phyloP scores from a whole-genome alignment of 2,329 filamentous ascomycete genomes.

The Xylaria sp. region DNA sequence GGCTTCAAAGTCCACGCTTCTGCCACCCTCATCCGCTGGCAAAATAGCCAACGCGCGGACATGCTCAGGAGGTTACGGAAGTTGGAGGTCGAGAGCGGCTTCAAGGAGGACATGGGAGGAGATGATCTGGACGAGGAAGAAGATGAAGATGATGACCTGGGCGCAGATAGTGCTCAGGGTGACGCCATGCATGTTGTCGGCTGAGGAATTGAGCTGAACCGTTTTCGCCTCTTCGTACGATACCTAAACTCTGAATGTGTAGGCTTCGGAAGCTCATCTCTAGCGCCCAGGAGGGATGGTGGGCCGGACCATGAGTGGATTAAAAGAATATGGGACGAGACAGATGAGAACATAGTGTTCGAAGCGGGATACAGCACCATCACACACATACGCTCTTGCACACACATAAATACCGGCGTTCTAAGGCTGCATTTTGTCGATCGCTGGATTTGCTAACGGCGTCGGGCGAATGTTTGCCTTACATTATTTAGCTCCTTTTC shows the following conservation, averaged over 20 bases:
- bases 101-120: slow-evolving; percentile 74
- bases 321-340: background rate
- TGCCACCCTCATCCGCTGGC: slow-evolving; percentile 90
- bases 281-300: slow-evolving; percentile 1
- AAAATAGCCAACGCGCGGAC: slow-evolving; percentile 81
- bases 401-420: slow-evolving; percentile 38
- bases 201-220: slow-evolving; percentile 20
- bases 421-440: slow-evolving; percentile 35
- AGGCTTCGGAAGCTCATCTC: background rate
- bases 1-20: slow-evolving; percentile 95
- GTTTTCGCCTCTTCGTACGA: background rate
- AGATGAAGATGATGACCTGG: slow-evolving; percentile 55
- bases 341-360: background rate
- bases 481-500: slow-evolving; percentile 9
- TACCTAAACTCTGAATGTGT: background rate
- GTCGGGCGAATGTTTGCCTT: slow-evolving; percentile 43
- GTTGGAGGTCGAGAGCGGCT: slow-evolving; percentile 81
- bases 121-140: slow-evolving; percentile 71
- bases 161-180: slow-evolving; percentile 50
- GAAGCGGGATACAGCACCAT: slow-evolving; percentile 4
- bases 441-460: slow-evolving; percentile 34
- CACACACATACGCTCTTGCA: background rate
- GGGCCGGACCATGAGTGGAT: slow-evolving; percentile 4
- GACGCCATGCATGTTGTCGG: slow-evolving; percentile 49
- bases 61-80: slow-evolving; percentile 81